Base-by-base conservation (phyloP, 2,329 filamentous ascomycete genomes). In the Ceratocystis lukuohia region DNA sequence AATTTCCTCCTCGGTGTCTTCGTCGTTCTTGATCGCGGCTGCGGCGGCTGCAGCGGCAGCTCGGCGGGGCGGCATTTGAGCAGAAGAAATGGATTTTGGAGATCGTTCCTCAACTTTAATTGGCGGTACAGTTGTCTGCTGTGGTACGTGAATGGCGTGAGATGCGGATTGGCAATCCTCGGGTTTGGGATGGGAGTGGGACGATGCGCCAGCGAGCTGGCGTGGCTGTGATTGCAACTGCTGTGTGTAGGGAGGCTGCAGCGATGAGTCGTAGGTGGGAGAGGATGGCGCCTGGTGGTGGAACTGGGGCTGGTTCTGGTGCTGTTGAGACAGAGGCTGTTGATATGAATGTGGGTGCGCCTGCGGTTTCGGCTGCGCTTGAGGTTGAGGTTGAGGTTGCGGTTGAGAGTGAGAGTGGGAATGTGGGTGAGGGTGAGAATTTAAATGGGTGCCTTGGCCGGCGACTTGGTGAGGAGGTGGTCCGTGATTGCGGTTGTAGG, bases 1-100 rank as follows among this genome's bases (percentile, higher is more conserved):
- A 74, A 72, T 71, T 75, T 76, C 67, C 75, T 75, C 44, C 74
- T 76, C 68, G 76, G 76, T 77, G 78, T 79, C 53, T 70, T 64
- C 69, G 64, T 71, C 65, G 25, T 56, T 48, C n/a, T 67, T 64
- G 50, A 65, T 65, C 15, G 66, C 56, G 66, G 67, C 62, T 70
- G 70, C 44, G 71, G 68, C 68, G 65, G 67, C 68, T 20, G 70
- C 70, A 50, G 69, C 70, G 61, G 71, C 71, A 48, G 72, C 71
- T 69, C 72, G 72, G 69, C 72, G 71, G 37, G 72, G 72, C 70
- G 76, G 76, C 76, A 77, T 77, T 17, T 71, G 68, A 44, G 65
- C 62, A 45, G 68, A 50, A 61, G 70, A 66, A 44, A 37, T 10
- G 10, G 61, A 57, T 12, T 64, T 62, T 15, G 30, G 44, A 15